Base-by-base conservation (phyloP, 2,329 filamentous ascomycete genomes). In the Fusarium penzigii region DNA sequence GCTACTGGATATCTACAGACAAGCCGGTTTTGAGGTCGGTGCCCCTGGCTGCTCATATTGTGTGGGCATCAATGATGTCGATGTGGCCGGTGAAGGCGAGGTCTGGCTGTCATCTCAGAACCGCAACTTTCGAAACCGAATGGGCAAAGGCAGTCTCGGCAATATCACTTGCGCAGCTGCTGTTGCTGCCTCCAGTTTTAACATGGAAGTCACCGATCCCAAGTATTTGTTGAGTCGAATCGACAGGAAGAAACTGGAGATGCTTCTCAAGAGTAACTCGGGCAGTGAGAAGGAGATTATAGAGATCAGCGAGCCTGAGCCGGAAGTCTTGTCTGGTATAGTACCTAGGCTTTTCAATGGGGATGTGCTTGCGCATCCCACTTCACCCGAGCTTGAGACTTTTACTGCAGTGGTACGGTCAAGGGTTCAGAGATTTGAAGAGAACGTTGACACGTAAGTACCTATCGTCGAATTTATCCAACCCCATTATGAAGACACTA, bases 141-240 rank as follows among this genome's bases (percentile, higher is more conserved):
- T 76, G 73, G 73, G 73, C 2, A 58, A 56, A 43, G 62, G 62
- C 43, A 48, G 45, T 16, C 44, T 80, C 53, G 77, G 76, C 1
- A 72, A 75, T 53, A 60, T 80, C 25, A 67, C 70, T 2, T 77
- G 75, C 1, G 75, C 77, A 3, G 75, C 72, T 6, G 74, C 74
- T 1, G 76, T 79, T 2, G 76, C 77, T 3, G 76, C 75, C 4
- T 76, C 73, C 0, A 74, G 70, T 1, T 79, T 79, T 49, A 59
- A 64, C 5, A 78, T 78, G 76, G 68, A 62, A 38, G 60, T 77
- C 6, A 71, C 67, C 1, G 70, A 76, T 48, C 75, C 75, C 11
- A 25, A 17, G 17, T 20, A 17, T 17, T 39, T 50, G 48, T 36
- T 50, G 16, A 20, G 40, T 25, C 48, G 44, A 38, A 13, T 50